phyloP scores from a whole-genome alignment of 1,139 yeast species.

The Diutina ranongensis region DNA sequence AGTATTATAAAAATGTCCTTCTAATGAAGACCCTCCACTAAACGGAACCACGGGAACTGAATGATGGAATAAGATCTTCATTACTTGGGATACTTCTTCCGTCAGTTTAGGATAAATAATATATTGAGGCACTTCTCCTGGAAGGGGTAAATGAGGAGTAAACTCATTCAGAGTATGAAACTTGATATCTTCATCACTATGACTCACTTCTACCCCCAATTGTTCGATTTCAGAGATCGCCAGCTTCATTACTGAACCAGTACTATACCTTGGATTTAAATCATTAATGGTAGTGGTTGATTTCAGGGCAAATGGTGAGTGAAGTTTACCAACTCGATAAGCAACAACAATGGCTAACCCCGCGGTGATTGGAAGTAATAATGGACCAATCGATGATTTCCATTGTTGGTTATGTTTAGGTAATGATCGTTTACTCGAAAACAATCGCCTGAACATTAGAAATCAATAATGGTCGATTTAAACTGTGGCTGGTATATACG shows the following conservation, averaged over 20 bases:
- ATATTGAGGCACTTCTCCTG: conserved; percentile 39
- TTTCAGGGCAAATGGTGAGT: background rate
- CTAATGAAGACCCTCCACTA: conserved; percentile 74
- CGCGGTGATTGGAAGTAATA: background rate
- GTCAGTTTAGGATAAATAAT: conserved; percentile 54
- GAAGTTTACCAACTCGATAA: background rate
- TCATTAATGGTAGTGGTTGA: background rate
- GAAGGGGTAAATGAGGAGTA: conserved; percentile 29
- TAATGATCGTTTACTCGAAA: background rate
- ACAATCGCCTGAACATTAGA: background rate
- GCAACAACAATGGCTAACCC: background rate
- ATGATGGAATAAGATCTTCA: conserved; percentile 49
- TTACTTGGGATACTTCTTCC: conserved; percentile 49
- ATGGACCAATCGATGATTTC: background rate
- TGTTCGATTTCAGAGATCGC: background rate
- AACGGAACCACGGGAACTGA: conserved; percentile 63
- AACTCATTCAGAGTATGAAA: conserved; percentile 30
- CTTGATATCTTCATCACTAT: conserved; percentile 20
- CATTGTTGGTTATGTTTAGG: no score
- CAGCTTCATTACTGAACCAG: background rate
- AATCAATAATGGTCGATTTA: background rate
- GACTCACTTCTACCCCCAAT: conserved; percentile 17
- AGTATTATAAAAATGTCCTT: conserved; percentile 72
- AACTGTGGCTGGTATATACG: background rate
- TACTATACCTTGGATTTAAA: background rate